Conservation (phyloP, 208 protist species). For the Naegleria gruberi region DNA sequence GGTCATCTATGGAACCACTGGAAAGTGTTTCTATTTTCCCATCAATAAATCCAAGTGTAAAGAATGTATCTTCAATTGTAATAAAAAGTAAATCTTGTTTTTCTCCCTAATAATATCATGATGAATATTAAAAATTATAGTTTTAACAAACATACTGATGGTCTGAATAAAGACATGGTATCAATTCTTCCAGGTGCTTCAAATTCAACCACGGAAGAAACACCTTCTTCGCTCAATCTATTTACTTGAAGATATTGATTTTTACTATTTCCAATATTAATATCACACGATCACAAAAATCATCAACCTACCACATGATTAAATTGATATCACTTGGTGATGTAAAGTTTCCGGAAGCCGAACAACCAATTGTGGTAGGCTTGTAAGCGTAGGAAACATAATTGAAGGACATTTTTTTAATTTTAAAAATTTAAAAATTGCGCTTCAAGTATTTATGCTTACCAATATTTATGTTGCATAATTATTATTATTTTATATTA, state of each 20-base stretch:
- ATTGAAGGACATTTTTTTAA: not conserved
- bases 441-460: no score
- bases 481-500: no score
- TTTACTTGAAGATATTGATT: slow-evolving; percentile 8
- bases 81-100: slow-evolving; percentile 4
- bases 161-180: not conserved
- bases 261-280: not conserved
- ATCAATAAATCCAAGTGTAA: not conserved
- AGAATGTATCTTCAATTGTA: not conserved
- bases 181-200: not conserved
- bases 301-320: not conserved
- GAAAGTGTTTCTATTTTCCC: not conserved
- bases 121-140: not conserved
- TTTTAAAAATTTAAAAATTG: no score
- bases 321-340: not conserved
- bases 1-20: not conserved
- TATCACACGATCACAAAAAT: not conserved
- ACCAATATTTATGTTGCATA: no score
- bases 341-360: not conserved
- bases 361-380: not conserved
- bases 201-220: not conserved
- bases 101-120: not conserved
- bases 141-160: not conserved
- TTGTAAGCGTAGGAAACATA: not conserved
- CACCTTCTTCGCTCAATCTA: not conserved